Percentiles rank a stretch among this genome's conserved stretches.
Evolutionary conservation across 495 filamentous ascomycete genomes (phyloP).

Genomic region (Xylaria longipes): DNA sequence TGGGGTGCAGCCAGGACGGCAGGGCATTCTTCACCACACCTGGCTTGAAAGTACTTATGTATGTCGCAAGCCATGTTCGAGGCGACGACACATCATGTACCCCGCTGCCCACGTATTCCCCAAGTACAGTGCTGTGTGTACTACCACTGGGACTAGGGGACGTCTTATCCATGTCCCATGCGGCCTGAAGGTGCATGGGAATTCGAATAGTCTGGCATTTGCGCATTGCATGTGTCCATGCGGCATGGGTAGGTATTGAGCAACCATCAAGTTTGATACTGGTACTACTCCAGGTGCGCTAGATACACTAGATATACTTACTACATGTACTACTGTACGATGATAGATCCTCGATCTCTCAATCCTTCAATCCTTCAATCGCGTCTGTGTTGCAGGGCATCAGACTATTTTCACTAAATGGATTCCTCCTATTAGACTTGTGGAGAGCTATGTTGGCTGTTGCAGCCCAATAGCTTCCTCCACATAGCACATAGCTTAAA

Average conservation of each 20-base stretch:
- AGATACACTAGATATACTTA: not conserved
- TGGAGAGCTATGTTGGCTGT: not conserved
- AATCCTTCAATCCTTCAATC: not conserved
- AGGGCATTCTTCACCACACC: not conserved
- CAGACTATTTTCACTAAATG: not conserved
- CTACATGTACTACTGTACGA: not conserved
- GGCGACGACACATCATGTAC: not conserved
- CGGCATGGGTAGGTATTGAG: not conserved
- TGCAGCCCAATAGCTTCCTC: not conserved
- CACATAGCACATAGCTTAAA: not conserved
- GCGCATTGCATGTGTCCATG: not conserved
- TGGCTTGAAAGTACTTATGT: not conserved
- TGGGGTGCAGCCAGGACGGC: not conserved
- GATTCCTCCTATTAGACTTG: not conserved
- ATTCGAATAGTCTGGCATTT: not conserved
- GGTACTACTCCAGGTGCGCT: not conserved
- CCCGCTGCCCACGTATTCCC: not conserved
- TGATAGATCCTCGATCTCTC: not conserved
- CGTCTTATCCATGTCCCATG: not conserved
- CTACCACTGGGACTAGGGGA: not conserved
- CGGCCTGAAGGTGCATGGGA: not conserved
- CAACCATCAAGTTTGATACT: constrained; percentile 1
- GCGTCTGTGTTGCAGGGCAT: not conserved
- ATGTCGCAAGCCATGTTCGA: not conserved
- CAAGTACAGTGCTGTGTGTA: not conserved